Base-by-base conservation (phyloP, 2,329 filamentous ascomycete genomes). In the Ceratocystis destructans region DNA sequence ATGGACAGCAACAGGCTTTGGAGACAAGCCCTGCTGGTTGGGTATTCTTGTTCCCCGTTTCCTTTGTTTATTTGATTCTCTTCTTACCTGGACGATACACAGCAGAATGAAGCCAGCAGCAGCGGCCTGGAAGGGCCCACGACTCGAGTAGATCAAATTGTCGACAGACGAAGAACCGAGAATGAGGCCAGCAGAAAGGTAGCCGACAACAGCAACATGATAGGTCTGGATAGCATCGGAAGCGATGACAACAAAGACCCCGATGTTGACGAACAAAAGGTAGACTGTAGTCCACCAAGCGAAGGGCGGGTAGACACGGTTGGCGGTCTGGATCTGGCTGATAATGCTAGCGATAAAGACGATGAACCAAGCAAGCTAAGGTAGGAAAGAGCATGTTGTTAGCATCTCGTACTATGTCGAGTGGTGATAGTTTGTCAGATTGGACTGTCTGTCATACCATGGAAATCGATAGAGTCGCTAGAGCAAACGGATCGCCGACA, bases 361-460 rank as follows among this genome's bases (percentile, higher is more conserved):
- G 73, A 99, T 96, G 71, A 96, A 76, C 94, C 94, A 99, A 68
- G 92, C 93, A 70, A 96, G 86, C 93, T 97, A 74, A 22, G n/a
- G 28, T n/a, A 66, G n/a, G 17, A 46, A 63, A 12, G 12, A 17
- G 15, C 12, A 41, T 2, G 3, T 28, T 28, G 61, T 63, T 50
- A 63, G 61, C 41, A 15, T 22, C n/a, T 6, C 4, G 17, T 64
- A 25, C 7, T 20, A 6, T 20, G 2, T 20, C 15, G 20, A 50
- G 17, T 15, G 22, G 20, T 12, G 20, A 6, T 50, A 50, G 20
- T 22, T 22, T 20, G 22, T 20, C 17, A 48, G 44, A 41, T 41
- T 37, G 64, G 61, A 45, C 3, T 45, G 37, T 55, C 17, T 48
- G 12, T 61, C 90, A 76, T 84, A 96, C 93, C 74, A 89, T 81